Evolutionary conservation across 2,329 filamentous ascomycete species (phyloP).

Genomic region (Trichoderma guizhouense): DNA sequence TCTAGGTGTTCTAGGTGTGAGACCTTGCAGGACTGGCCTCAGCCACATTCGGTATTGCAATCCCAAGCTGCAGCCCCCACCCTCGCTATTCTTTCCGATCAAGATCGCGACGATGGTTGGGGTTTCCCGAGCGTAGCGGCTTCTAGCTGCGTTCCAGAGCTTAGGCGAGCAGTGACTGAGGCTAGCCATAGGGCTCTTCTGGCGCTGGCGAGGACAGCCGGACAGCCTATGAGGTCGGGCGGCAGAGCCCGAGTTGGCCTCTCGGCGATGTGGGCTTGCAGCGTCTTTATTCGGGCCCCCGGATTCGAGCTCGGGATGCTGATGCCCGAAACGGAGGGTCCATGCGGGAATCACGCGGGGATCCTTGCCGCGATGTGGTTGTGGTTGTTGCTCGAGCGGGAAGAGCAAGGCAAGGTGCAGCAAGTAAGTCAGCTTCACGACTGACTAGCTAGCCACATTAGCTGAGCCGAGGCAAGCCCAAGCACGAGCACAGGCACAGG

Average conservation of each 20-base stretch:
- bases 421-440: background rate
- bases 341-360: background rate
- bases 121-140: conserved; percentile 14
- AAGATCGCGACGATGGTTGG: conserved; percentile 10
- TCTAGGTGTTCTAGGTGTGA: background rate
- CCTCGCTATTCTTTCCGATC: conserved; percentile 18
- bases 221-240: background rate
- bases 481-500: too few species aligned
- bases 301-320: conserved; percentile 6
- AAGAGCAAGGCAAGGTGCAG: background rate
- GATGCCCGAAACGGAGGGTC: background rate
- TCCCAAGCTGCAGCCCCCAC: conserved; percentile 17
- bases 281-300: background rate
- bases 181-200: background rate
- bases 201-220: background rate
- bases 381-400: background rate
- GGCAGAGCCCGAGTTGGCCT: background rate
- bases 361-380: background rate
- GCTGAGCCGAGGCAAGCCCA: background rate
- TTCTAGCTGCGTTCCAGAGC: conserved; percentile 16
- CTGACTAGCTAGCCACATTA: background rate
- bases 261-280: background rate
- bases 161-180: background rate
- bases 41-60: conserved; percentile 17
- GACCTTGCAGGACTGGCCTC: background rate